These are phyloP conservation scores for Myriangium duriaei DNA, from an alignment of 2,329 filamentous ascomycete genomes.

Conservation along the genomic window DNA sequence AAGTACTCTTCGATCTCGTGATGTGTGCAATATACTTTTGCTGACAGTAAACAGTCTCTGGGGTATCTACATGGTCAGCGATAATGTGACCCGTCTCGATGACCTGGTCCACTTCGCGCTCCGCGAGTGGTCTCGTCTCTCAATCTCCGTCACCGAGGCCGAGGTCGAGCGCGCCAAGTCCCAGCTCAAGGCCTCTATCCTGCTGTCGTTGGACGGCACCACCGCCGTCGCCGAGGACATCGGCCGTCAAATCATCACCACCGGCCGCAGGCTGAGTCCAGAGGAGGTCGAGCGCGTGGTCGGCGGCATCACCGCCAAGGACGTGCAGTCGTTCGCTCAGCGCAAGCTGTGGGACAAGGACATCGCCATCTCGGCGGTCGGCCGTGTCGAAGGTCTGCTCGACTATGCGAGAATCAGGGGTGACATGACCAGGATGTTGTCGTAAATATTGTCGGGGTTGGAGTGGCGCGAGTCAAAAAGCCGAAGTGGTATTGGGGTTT, in stretches of 20 bases:
- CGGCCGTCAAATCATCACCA: conserved; percentile 95
- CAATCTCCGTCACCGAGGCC: conserved; percentile 71
- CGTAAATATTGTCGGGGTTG: too few relatives aligned
- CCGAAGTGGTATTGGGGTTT: not conserved
- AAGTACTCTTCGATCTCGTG: too few relatives aligned
- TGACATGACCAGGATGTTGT: conserved; percentile 72
- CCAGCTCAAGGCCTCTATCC: conserved; percentile 95
- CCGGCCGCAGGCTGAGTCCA: conserved; percentile 78
- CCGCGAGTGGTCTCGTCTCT: conserved; percentile 94
- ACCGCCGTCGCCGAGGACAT: conserved; percentile 97
- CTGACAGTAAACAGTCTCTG: conserved; percentile 59
- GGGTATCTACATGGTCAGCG: conserved; percentile 97
- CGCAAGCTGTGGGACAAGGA: conserved; percentile 97
- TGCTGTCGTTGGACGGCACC: conserved; percentile 92
- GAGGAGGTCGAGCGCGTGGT: conserved; percentile 92
- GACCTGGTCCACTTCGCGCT: conserved; percentile 97
- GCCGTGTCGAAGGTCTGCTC: conserved; percentile 72
- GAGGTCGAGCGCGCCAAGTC: conserved; percentile 98
- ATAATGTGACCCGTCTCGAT: conserved; percentile 76
- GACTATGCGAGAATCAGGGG: conserved; percentile 68
- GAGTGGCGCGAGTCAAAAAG: not conserved
- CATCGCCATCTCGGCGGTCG: conserved; percentile 83
- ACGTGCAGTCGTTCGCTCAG: conserved; percentile 93
- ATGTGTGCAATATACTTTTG: too few relatives aligned
- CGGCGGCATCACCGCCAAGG: conserved; percentile 80